Conservation (phyloP, 345 rosid genomes). For the Brassica carinata region DNA sequence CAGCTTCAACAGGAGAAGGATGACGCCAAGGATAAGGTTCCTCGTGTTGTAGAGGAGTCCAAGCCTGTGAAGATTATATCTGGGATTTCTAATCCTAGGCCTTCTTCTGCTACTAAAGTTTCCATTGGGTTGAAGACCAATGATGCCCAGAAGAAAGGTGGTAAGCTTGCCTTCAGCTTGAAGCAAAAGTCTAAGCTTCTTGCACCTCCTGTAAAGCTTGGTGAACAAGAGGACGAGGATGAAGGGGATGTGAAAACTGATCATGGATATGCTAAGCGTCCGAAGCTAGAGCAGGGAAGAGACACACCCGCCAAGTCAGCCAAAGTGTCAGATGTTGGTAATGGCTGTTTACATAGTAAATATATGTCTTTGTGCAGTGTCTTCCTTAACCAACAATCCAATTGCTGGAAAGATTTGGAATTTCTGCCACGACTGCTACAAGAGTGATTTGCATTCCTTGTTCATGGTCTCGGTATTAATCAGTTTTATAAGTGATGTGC, state of each 20-base stretch:
- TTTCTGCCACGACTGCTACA: conserved; percentile 90
- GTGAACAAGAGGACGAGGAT: conserved; percentile 77
- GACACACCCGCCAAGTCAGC: conserved; percentile 51
- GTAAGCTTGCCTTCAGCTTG: conserved; percentile 97
- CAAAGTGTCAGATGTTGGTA: conserved; percentile 76
- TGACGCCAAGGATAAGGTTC: conserved; percentile 48
- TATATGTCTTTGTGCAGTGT: conserved; percentile 62
- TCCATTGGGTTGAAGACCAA: conserved; percentile 52
- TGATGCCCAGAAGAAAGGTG: conserved; percentile 60
- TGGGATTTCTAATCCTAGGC: conserved; percentile 53
- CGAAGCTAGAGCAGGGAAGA: conserved; percentile 53
- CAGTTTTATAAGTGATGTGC: conserved; percentile 99
- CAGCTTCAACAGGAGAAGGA: conserved; percentile 85
- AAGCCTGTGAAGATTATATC: conserved; percentile 61
- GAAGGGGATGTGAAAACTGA: conserved; percentile 54
- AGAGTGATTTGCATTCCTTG: conserved; percentile 97
- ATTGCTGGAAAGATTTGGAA: conserved; percentile 95
- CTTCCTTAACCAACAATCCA: conserved; percentile 78
- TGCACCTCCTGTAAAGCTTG: conserved; percentile 80
- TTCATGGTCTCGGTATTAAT: conserved; percentile 98
- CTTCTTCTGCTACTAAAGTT: conserved; percentile 45
- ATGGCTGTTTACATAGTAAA: conserved; percentile 52
- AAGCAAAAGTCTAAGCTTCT: conserved; percentile 92
- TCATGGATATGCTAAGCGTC: conserved; percentile 61
- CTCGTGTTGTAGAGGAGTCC: conserved; percentile 54